These are phyloP conservation scores for Ogataea naganishii DNA, from an alignment of 805 yeast species.

Conservation along the genomic window DNA sequence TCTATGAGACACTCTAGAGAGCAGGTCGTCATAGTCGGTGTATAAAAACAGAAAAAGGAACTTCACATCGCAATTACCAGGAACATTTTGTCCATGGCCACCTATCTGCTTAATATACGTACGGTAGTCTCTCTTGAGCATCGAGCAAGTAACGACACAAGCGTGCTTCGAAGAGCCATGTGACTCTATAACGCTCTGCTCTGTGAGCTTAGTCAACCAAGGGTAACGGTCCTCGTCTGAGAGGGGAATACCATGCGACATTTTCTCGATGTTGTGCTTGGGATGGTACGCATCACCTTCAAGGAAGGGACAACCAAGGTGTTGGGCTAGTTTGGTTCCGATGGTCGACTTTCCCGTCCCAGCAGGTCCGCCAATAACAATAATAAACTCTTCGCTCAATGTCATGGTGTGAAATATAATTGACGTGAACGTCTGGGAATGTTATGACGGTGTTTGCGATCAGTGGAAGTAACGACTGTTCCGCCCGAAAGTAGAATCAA, in stretches of 20 bases:
- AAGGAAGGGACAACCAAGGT: constrained; percentile 45
- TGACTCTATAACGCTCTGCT: constrained; percentile 30
- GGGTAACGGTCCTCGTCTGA: constrained; percentile 89
- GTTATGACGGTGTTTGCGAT: too few relatives aligned
- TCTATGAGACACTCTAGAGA: constrained; percentile 54
- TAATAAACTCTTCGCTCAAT: too few relatives aligned
- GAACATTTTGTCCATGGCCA: constrained; percentile 1
- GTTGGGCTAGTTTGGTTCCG: constrained; percentile 41
- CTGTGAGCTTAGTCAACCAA: constrained; percentile 60
- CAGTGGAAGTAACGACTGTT: too few relatives aligned
- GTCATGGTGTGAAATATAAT: too few relatives aligned
- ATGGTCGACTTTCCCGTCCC: constrained; percentile 92
- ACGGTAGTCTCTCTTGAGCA: constrained; percentile 70
- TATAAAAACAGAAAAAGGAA: constrained; percentile 61
- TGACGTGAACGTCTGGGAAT: too few relatives aligned
- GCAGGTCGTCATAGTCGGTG: constrained; percentile 53
- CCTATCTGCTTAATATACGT: constrained; percentile 40
- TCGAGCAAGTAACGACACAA: constrained; percentile 74
- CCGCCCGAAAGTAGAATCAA: too few relatives aligned
- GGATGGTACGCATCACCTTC: constrained; percentile 90
- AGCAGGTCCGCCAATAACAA: constrained; percentile 87
- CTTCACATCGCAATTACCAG: constrained; percentile 20
- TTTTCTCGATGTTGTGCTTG: constrained; percentile 59
- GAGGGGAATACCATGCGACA: constrained; percentile 74
- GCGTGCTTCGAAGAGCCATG: constrained; percentile 12